A percentile compares a stretch with the other conserved stretches of the same genome.
phyloP scores from a whole-genome alignment of 306 rosid species.

The Cucurbita moschata region DNA sequence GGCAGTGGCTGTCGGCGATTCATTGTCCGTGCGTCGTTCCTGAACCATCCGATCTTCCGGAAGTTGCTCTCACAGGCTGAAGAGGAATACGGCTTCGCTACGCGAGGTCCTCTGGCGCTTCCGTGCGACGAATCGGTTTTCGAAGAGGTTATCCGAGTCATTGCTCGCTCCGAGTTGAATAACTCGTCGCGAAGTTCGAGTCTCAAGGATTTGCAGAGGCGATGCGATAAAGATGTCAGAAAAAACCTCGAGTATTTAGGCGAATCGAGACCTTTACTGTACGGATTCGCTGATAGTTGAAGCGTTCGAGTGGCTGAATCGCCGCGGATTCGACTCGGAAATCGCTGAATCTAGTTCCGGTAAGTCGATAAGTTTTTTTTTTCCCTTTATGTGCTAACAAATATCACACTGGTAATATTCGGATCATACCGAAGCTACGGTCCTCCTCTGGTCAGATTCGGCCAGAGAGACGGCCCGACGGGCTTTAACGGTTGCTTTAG shows the following conservation, averaged over 20 bases:
- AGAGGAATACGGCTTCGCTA: slow-evolving; percentile 78
- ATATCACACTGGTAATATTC: neutral
- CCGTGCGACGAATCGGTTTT: slow-evolving; percentile 74
- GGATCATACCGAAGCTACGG: neutral
- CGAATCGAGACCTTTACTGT: slow-evolving; percentile 71
- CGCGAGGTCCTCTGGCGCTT: slow-evolving; percentile 55
- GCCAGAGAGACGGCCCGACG: slow-evolving; percentile 1
- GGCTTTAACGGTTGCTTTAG: neutral
- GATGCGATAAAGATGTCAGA: slow-evolving; percentile 48
- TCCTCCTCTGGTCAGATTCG: neutral
- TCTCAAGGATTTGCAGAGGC: slow-evolving; percentile 26
- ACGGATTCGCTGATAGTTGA: slow-evolving; percentile 16
- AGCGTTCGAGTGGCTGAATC: neutral
- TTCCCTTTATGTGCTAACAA: neutral
- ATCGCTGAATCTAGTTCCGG: neutral
- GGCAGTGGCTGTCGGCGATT: slow-evolving; percentile 50
- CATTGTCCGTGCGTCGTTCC: slow-evolving; percentile 48
- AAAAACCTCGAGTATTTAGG: slow-evolving; percentile 15
- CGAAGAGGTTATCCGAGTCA: slow-evolving; percentile 45
- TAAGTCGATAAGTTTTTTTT: neutral
- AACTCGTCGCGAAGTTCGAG: slow-evolving; percentile 14
- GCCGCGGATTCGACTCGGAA: neutral
- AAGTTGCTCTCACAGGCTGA: slow-evolving; percentile 54
- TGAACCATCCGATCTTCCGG: slow-evolving; percentile 83
- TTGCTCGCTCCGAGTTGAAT: slow-evolving; percentile 32